phyloP scores from a whole-genome alignment of 83 land plant species.

The Picea abies region DNA sequence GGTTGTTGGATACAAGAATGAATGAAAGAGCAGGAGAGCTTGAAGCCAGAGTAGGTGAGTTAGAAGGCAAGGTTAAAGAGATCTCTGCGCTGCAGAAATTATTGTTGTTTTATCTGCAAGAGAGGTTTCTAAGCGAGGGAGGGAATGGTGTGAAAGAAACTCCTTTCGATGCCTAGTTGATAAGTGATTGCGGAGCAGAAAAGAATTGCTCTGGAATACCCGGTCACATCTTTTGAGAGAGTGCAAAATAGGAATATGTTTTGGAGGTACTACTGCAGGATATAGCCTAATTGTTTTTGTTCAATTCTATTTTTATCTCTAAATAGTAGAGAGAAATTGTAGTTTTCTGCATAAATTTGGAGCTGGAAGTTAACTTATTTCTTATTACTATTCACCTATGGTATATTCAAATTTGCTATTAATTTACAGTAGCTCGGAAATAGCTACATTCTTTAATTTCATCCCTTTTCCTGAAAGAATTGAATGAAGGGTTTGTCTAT shows the following conservation, averaged over 20 bases:
- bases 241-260: neutral
- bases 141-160: neutral
- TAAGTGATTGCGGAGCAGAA: neutral
- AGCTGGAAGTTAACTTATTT: neutral
- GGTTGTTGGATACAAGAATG: constrained; percentile 15
- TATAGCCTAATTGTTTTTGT: too few relatives aligned
- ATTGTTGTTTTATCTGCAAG: constrained; percentile 23
- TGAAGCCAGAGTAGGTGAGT: constrained; percentile 15
- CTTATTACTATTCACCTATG: neutral
- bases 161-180: neutral
- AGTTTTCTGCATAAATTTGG: neutral
- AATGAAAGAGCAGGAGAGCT: neutral
- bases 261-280: neutral
- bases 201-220: too few relatives aligned
- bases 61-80: constrained; percentile 20
- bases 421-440: too few relatives aligned
- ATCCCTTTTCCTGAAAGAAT: neutral
- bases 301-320: neutral
- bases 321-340: neutral
- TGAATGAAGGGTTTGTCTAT: too few relatives aligned
- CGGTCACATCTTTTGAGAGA: neutral
- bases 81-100: constrained; percentile 18
- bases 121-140: constrained; percentile 1
- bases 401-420: too few relatives aligned
- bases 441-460: neutral